Conservation (phyloP, 805 yeast species). For the Isabelozyma rhagii region DNA sequence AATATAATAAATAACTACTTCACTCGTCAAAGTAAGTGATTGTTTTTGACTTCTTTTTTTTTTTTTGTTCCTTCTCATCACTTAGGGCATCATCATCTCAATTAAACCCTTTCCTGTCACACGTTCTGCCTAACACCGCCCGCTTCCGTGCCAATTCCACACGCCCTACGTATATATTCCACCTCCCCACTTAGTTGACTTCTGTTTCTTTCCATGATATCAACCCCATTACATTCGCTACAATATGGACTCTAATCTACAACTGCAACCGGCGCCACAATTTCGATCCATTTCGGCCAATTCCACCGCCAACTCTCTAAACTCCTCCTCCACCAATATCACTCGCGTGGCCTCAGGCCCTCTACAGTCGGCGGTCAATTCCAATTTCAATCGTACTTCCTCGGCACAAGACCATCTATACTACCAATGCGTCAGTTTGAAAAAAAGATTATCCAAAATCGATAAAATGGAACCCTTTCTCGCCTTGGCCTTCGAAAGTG, state of each 20-base stretch:
- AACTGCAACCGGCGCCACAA: constrained; percentile 22
- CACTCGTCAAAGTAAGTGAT: not conserved
- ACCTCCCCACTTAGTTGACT: not conserved
- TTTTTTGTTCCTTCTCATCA: not conserved
- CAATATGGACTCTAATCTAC: not conserved
- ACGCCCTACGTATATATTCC: no score
- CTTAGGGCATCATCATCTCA: not conserved
- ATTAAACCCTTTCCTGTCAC: no score
- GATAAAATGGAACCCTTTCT: constrained; percentile 70
- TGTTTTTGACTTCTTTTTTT: not conserved
- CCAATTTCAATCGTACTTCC: constrained; percentile 63
- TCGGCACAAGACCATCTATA: constrained; percentile 65
- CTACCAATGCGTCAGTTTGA: constrained; percentile 59
- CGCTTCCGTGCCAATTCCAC: no score
- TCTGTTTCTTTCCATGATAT: not conserved
- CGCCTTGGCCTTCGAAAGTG: constrained; percentile 58
- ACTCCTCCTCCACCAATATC: constrained; percentile 28
- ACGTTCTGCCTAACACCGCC: no score
- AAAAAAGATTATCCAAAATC: constrained; percentile 52
- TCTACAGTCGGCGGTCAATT: constrained; percentile 30
- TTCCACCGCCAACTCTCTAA: constrained; percentile 23
- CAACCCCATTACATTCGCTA: not conserved
- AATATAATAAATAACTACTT: not conserved
- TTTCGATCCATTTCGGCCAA: constrained; percentile 38
- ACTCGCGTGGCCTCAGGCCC: constrained; percentile 47